These are phyloP conservation scores for Corylus avellana DNA, from an alignment of 306 rosid genomes.

Conservation along the genomic window DNA sequence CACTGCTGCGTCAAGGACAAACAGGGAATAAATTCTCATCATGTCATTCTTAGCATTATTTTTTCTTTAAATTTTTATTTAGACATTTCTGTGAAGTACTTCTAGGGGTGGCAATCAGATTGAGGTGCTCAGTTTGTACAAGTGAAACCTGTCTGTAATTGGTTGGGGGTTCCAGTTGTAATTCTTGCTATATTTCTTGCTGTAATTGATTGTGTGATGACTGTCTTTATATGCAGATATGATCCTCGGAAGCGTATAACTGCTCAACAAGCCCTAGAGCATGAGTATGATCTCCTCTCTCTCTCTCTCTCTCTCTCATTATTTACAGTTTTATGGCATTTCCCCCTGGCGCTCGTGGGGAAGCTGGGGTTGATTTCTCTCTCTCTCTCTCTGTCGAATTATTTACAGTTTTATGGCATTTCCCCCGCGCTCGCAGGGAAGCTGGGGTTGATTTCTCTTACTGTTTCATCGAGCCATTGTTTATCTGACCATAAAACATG, in stretches of 20 bases:
- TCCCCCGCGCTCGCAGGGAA: background rate
- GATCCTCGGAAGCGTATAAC: slow-evolving; percentile 95
- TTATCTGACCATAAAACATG: background rate
- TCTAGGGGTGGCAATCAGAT: background rate
- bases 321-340: background rate
- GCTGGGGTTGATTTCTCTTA: background rate
- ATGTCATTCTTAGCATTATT: background rate
- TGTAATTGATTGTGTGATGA: background rate
- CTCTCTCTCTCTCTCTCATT: slow-evolving; percentile 7
- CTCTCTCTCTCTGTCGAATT: slow-evolving; percentile 2
- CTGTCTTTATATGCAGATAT: slow-evolving; percentile 59
- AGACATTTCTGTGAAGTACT: background rate
- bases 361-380: background rate
- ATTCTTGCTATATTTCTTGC: background rate
- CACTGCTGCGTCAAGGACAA: background rate
- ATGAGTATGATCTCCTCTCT: slow-evolving; percentile 60
- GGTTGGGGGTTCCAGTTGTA: background rate
- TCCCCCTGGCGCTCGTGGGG: background rate
- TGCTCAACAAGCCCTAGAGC: slow-evolving; percentile 93
- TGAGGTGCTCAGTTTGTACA: background rate
- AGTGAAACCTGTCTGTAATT: background rate
- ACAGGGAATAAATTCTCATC: background rate
- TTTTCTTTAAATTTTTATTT: background rate
- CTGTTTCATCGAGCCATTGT: background rate
- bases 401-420: background rate